These are phyloP conservation scores for Picochlorum sp. DNA, from an alignment of 139 green algal species.

Conservation along the genomic window DNA sequence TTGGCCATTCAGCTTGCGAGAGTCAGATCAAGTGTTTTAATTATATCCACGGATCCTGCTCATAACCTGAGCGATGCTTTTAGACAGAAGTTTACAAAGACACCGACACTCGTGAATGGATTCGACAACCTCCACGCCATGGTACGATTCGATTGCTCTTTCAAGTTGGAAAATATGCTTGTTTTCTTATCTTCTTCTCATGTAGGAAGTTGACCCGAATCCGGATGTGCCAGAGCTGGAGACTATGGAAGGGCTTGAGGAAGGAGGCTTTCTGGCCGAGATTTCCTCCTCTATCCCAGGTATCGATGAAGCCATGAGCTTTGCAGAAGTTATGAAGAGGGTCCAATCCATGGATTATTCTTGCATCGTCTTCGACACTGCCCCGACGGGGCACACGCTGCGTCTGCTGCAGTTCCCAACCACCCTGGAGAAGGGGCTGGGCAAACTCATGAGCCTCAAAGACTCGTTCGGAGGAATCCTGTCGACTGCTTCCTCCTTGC, in stretches of 20 bases:
- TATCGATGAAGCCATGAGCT: slow-evolving; percentile 97
- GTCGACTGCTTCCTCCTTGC: slow-evolving; percentile 37
- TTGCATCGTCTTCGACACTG: slow-evolving; percentile 95
- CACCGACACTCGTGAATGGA: slow-evolving; percentile 69
- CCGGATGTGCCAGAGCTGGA: slow-evolving; percentile 64
- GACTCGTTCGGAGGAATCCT: slow-evolving; percentile 68
- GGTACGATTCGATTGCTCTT: slow-evolving; percentile 40
- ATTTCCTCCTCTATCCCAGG: slow-evolving; percentile 83
- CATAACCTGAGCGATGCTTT: slow-evolving; percentile 97
- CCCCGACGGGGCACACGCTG: slow-evolving; percentile 88
- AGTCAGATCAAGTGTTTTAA: slow-evolving; percentile 73
- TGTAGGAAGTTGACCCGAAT: slow-evolving; percentile 89
- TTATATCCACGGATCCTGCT: slow-evolving; percentile 94
- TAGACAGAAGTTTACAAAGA: slow-evolving; percentile 87
- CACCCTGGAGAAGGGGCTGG: slow-evolving; percentile 87
- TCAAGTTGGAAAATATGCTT: not conserved
- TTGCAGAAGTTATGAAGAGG: slow-evolving; percentile 96
- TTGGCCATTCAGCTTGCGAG: slow-evolving; percentile 78
- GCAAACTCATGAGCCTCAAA: slow-evolving; percentile 81
- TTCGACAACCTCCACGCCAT: slow-evolving; percentile 93
- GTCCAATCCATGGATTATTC: slow-evolving; percentile 93
- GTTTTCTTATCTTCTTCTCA: not conserved
- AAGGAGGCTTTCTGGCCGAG: slow-evolving; percentile 63
- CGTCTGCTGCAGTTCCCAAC: slow-evolving; percentile 91
- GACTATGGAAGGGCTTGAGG: slow-evolving; percentile 23